A percentile compares a stretch with the other conserved stretches of the same genome.
Evolutionary conservation across 352 stramenopile genomes (phyloP).

Genomic region (Phytophthora capsici): DNA sequence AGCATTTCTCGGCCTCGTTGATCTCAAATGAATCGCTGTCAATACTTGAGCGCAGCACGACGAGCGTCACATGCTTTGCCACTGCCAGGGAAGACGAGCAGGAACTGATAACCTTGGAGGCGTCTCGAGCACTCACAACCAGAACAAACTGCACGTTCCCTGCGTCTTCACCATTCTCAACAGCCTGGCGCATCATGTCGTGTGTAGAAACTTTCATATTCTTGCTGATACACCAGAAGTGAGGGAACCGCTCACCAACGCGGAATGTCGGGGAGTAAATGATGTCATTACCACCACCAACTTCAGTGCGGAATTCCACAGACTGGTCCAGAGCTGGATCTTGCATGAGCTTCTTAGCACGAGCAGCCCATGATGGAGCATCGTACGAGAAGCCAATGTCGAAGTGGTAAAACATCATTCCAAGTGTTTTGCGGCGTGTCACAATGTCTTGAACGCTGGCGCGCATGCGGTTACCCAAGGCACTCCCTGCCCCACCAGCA

Average conservation of each 20-base stretch:
- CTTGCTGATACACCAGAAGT: slow-evolving; percentile 59
- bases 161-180: slow-evolving; percentile 3
- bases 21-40: slow-evolving; percentile 25
- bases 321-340: slow-evolving; percentile 61
- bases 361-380: slow-evolving; percentile 42
- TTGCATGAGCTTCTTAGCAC: slow-evolving; percentile 67
- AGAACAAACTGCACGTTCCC: slow-evolving; percentile 64
- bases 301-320: slow-evolving; percentile 44
- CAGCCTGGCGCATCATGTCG: slow-evolving; percentile 38
- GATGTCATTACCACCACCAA: slow-evolving; percentile 16
- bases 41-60: slow-evolving; percentile 38
- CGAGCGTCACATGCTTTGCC: slow-evolving; percentile 46
- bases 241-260: slow-evolving; percentile 69
- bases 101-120: slow-evolving; percentile 18
- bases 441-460: slow-evolving; percentile 69
- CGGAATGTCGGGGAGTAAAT: slow-evolving; percentile 58
- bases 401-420: slow-evolving; percentile 90
- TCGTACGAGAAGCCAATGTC: slow-evolving; percentile 87
- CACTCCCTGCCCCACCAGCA: slow-evolving; percentile 39
- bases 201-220: slow-evolving; percentile 54
- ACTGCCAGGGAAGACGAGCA: slow-evolving; percentile 17
- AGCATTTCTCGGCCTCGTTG: slow-evolving; percentile 11
- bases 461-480: slow-evolving; percentile 65
- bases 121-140: slow-evolving; percentile 48
- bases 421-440: slow-evolving; percentile 53